phyloP scores from a whole-genome alignment of 345 rosid genomes.

The Orychophragmus violaceus region DNA sequence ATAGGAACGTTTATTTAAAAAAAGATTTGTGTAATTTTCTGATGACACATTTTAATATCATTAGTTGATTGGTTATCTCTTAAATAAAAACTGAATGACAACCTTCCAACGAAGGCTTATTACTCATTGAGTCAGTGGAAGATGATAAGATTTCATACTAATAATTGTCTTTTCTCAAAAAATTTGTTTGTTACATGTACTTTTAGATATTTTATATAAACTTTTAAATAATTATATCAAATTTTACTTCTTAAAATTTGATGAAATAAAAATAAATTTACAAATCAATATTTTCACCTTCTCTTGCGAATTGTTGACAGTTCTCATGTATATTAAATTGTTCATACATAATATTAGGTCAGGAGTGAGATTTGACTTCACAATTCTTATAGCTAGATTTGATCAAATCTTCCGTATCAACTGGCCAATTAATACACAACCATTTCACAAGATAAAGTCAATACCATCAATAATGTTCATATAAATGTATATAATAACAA shows the following conservation, averaged over 20 bases:
- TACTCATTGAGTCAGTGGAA: no score
- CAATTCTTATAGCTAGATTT: slow-evolving; percentile 15
- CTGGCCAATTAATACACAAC: slow-evolving; percentile 18
- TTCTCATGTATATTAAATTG: not conserved
- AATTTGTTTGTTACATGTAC: not conserved
- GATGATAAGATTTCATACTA: not conserved
- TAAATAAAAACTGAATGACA: not conserved
- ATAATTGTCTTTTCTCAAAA: not conserved
- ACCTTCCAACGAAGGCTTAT: no score
- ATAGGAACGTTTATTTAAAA: not conserved
- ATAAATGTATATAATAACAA: not conserved
- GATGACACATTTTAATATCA: not conserved
- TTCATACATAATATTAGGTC: slow-evolving; percentile 5
- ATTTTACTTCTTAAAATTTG: not conserved
- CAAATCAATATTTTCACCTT: not conserved
- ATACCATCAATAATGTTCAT: not conserved
- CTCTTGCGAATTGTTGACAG: not conserved
- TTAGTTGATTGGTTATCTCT: not conserved
- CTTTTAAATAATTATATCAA: not conserved
- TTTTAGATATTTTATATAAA: not conserved
- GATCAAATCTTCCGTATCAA: not conserved
- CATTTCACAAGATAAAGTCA: slow-evolving; percentile 11
- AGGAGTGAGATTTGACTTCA: slow-evolving; percentile 21
- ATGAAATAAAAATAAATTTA: not conserved
- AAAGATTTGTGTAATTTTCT: not conserved